Base-by-base conservation (phyloP, 495 filamentous ascomycete species). In the Penicillium robsamsonii region DNA sequence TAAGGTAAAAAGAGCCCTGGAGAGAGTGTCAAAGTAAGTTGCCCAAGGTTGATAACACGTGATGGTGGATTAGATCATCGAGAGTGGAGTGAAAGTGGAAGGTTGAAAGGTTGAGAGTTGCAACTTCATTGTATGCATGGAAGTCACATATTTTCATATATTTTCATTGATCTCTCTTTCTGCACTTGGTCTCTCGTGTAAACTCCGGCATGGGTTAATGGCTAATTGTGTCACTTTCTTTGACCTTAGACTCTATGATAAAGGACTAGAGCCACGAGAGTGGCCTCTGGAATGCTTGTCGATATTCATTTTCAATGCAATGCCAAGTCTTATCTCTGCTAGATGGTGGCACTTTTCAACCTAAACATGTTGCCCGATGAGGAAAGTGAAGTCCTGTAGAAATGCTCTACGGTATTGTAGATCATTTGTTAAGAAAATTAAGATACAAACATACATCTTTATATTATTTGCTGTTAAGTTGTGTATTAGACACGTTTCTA, bases 61-160 rank as follows among this genome's bases (percentile, higher is more conserved):
- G 63, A 64, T 68, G 22, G n/a, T 46, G 24, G 56, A 66, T 68
- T 68, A 64, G 53, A 66, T 68, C 65, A 68, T 68, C 62, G 55
- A 18, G 12, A 48, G 33, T 57, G 59, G 56, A 59, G 61, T 53
- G 61, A 44, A 40, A 59, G 58, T 17, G 13, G 35, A n/a, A 38
- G 15, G 35, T 38, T 38, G n/a, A 8, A 6, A 38, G 8, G n/a
- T 38, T 37, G 6, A 4, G 4, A 6, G 45, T 1, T 35, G 13
- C 29, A n/a, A 35, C 31, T 50, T 24, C 30, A 35, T 18, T 31
- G 7, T n/a, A 27, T 17, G 3, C 18, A 33, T 9, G n/a, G 10
- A 20, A 12, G 35, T 4, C 27, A 22, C 5, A 6, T 0, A 29
- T 31, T 25, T 12, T 50, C 30, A 18, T 20, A 10, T 24, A 27